Percentiles rank a stretch among this genome's conserved stretches.
Conservation (phyloP, 2,329 filamentous ascomycete species). For the Fusarium verticillioides region DNA sequence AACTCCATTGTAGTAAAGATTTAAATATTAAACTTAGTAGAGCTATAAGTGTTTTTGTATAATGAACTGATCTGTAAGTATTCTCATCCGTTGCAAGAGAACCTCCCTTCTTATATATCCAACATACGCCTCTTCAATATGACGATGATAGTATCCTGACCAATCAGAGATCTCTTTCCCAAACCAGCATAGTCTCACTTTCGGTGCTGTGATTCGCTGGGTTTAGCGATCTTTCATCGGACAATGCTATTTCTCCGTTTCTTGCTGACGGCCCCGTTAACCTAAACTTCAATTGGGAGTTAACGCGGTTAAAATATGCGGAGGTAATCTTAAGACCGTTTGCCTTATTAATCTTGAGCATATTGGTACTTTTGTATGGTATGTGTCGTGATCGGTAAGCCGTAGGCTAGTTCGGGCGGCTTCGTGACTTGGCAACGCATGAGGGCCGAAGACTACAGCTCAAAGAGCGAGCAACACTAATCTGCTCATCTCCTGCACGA, state of each 20-base stretch:
- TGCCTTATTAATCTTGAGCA: neutral
- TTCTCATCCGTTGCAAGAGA: neutral
- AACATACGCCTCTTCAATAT: neutral
- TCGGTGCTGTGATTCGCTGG: neutral
- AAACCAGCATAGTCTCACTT: neutral
- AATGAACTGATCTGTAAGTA: fast-evolving
- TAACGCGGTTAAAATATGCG: neutral
- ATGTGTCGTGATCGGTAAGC: neutral
- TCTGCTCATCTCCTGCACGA: neutral
- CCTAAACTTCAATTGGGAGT: neutral
- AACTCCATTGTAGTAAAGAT: constrained; percentile 26
- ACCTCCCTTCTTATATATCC: constrained; percentile 16
- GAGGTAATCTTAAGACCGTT: constrained; percentile 18
- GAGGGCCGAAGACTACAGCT: fast-evolving
- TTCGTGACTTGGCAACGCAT: neutral
- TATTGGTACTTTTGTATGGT: neutral
- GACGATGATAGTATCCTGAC: neutral
- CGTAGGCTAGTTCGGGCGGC: too few species aligned
- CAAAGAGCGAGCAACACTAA: fast-evolving
- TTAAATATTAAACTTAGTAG: too few species aligned
- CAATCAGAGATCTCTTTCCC: constrained; percentile 22
- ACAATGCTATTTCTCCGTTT: neutral
- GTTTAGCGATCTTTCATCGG: neutral
- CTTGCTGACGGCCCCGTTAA: neutral
- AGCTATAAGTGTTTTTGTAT: fast-evolving